Conservation (phyloP, 768 basidiomycete genomes). For the Boletus sensibilis region DNA sequence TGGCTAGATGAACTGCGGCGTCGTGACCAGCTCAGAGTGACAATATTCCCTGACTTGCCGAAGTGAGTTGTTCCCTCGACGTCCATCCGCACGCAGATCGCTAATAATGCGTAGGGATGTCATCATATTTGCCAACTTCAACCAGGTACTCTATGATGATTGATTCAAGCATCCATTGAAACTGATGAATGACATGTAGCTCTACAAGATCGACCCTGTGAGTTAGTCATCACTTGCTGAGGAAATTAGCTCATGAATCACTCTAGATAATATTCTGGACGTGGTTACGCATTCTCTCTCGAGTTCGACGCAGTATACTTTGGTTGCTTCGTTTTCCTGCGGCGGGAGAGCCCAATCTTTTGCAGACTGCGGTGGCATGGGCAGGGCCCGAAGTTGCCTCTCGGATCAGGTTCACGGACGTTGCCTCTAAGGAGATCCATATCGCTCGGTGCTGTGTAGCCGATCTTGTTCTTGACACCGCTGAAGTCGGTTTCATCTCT, state of each 20-base stretch:
- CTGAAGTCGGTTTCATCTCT: constrained; percentile 37
- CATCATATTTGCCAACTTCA: constrained; percentile 53
- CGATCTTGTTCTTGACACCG: constrained; percentile 52
- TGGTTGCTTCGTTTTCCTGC: constrained; percentile 53
- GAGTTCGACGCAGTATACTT: constrained; percentile 47
- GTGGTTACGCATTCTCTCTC: constrained; percentile 48
- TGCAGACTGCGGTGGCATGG: constrained; percentile 43
- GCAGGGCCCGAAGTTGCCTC: constrained; percentile 45
- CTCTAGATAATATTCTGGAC: constrained; percentile 41
- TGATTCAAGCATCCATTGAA: background rate
- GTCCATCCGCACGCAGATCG: background rate
- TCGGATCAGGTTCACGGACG: constrained; percentile 48
- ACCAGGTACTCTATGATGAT: constrained; percentile 39
- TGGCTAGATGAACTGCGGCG: constrained; percentile 43
- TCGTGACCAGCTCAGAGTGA: constrained; percentile 36
- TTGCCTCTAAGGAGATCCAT: constrained; percentile 46
- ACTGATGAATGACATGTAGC: constrained; percentile 24
- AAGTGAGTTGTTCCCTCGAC: constrained; percentile 29
- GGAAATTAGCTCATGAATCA: constrained; percentile 3
- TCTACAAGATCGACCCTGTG: constrained; percentile 49
- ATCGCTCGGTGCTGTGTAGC: constrained; percentile 46
- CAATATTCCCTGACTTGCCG: constrained; percentile 45
- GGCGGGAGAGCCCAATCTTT: constrained; percentile 45
- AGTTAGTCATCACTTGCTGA: constrained; percentile 1
- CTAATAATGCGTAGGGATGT: constrained; percentile 32